Base-by-base conservation (phyloP, 352 stramenopile genomes). In the Pythium aristosporum region DNA sequence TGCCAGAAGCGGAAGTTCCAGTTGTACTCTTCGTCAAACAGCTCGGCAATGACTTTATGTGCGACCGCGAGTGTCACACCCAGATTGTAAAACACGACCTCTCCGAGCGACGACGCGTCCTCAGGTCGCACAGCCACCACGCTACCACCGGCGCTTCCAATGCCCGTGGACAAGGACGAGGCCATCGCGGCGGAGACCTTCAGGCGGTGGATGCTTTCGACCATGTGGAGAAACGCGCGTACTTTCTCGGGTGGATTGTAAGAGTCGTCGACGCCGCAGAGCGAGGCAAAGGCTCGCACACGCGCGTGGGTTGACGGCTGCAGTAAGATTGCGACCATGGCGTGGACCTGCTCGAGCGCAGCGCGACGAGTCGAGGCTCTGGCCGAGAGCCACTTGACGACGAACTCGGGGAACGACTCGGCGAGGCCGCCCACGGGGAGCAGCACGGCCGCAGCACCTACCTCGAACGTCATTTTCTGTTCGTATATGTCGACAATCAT, bases 1-100 rank as follows among this genome's bases (percentile, higher is more conserved):
- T 80, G 53, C 76, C 84, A 89, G 68, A 92, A 94, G 49, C 82
- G 69, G 44, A 92, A 88, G 57, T 88, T 85, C 85, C 85, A 94
- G 67, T 85, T 90, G 61, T 77, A 87, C 30, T 91, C 85, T 20
- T 90, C 73, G 47, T 75, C 67, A 28, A 94, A 94, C 51, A 94
- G 76, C 57, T 92, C 82, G 1, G 51, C 42, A 36, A 92, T 76
- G 3, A 94, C 75, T 36, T 73, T 68, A 18, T 84, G 68, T 4
- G 79, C 83, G 37, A 84, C 75, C 6, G 78, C 69, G 48, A 89
- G 78, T 23, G 81, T 54, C 34, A 90, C 68, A 15, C 79, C 81
- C 25, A 90, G 77, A 61, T 87, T 88, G 64, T 88, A 75, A 65
- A 91, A 92, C 48, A 94, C 80, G 11, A 91, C 68, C 28, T 83